Conservation (phyloP, 163 green algal species). For the Smithsoniella earleae region DNA sequence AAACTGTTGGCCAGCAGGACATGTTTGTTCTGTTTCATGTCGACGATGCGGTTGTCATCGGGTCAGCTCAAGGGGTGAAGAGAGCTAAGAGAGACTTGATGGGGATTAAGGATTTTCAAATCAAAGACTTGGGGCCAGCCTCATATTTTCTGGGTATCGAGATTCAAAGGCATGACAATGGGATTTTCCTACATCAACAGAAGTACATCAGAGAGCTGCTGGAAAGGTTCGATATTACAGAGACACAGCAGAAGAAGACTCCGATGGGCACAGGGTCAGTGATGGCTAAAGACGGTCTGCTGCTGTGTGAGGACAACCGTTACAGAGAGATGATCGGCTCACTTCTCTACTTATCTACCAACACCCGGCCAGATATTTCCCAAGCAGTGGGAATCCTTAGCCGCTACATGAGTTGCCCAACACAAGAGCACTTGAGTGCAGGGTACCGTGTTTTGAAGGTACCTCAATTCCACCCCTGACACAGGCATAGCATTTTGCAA, state of each 20-base stretch:
- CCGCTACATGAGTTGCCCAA: conserved; percentile 36
- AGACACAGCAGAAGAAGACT: background rate
- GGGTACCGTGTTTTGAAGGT: conserved; percentile 38
- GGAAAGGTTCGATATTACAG: background rate
- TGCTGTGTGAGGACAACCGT: background rate
- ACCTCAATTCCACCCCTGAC: conserved; percentile 34
- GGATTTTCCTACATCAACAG: background rate
- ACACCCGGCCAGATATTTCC: conserved; percentile 41
- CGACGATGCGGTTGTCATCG: conserved; percentile 40
- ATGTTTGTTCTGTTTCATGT: conserved; percentile 39
- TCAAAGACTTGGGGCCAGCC: conserved; percentile 37
- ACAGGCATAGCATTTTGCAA: conserved; percentile 33
- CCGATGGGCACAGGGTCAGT: background rate
- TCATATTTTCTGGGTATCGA: conserved; percentile 40
- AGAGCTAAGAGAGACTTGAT: conserved; percentile 27
- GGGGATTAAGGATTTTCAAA: conserved; percentile 32
- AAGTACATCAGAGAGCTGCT: conserved; percentile 2
- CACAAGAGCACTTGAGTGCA: conserved; percentile 34
- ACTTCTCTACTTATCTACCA: conserved; percentile 39
- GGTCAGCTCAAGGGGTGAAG: background rate
- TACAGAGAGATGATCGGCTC: conserved; percentile 40
- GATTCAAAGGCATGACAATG: conserved; percentile 35
- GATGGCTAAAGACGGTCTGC: background rate
- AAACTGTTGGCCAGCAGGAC: background rate
- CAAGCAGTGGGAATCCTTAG: conserved; percentile 37